phyloP scores from a whole-genome alignment of 2,329 filamentous ascomycete genomes.

The Penicillium sp. region DNA sequence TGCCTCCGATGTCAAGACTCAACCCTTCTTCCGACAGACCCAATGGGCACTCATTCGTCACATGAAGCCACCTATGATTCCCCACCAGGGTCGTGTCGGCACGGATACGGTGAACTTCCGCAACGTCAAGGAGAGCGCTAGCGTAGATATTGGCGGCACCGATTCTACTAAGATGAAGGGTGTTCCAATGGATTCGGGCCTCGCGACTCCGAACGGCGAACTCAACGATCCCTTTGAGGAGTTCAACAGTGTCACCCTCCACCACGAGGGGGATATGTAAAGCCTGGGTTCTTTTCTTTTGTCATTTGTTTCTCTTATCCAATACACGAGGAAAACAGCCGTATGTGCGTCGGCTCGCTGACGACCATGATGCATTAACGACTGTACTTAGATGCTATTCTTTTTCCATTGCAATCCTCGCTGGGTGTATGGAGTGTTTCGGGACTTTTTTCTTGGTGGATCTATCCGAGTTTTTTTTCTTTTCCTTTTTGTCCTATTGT shows the following conservation, averaged over 20 bases:
- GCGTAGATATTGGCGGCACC: conserved; percentile 65
- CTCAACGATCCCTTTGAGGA: conserved; percentile 90
- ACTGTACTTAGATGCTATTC: conserved; percentile 27
- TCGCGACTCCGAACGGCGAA: conserved; percentile 81
- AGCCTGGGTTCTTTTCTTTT: conserved; percentile 8
- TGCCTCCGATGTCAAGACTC: conserved; percentile 92
- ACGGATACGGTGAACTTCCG: conserved; percentile 96
- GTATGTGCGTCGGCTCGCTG: conserved; percentile 27
- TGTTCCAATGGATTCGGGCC: conserved; percentile 79
- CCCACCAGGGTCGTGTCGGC: conserved; percentile 75
- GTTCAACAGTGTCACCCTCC: conserved; percentile 96
- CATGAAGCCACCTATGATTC: conserved; percentile 96
- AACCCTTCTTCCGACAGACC: conserved; percentile 93
- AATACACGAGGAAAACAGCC: conserved; percentile 15
- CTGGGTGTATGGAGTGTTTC: conserved; percentile 28
- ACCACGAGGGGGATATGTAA: conserved; percentile 77
- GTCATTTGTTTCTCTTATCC: conserved; percentile 13
- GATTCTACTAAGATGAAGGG: conserved; percentile 59
- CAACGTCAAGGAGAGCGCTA: conserved; percentile 95
- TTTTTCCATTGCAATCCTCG: conserved; percentile 23
- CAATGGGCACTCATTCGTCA: conserved; percentile 97
- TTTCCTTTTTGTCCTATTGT: not conserved
- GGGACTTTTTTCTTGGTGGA: conserved; percentile 20
- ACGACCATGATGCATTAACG: conserved; percentile 38
- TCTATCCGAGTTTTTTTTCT: conserved; percentile 9